Evolutionary conservation across 2,329 filamentous ascomycete species (phyloP).

Genomic region (Scopulariopsis brevicaulis): DNA sequence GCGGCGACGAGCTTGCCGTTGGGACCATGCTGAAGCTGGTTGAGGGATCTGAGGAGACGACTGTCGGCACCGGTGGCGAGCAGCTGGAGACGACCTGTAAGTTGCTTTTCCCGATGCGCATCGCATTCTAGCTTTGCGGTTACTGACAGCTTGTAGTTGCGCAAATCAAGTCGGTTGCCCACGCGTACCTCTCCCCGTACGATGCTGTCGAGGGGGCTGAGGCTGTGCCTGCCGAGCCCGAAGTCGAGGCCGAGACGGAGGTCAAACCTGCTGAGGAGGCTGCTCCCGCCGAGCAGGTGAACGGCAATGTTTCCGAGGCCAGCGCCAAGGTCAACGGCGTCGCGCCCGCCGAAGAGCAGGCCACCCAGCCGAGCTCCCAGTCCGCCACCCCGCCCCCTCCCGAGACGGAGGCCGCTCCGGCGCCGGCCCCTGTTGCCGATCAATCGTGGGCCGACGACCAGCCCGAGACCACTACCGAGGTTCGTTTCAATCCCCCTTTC

Average conservation of each 20-base stretch:
- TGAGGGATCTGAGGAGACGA: slow-evolving; percentile 56
- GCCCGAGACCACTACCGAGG: slow-evolving; percentile 37
- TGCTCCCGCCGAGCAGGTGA: slow-evolving; percentile 24
- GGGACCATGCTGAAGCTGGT: slow-evolving; percentile 67
- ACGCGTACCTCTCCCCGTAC: slow-evolving; percentile 37
- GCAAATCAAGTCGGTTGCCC: slow-evolving; percentile 29
- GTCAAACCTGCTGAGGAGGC: slow-evolving; percentile 18
- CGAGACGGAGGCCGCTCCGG: slow-evolving; percentile 55
- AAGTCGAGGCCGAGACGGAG: not conserved
- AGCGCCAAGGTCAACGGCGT: slow-evolving; percentile 26
- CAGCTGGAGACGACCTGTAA: slow-evolving; percentile 61
- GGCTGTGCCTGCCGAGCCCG: slow-evolving; percentile 6
- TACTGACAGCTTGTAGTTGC: slow-evolving; percentile 16
- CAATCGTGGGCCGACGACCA: slow-evolving; percentile 80
- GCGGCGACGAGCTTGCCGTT: slow-evolving; percentile 65
- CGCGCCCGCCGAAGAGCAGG: slow-evolving; percentile 33
- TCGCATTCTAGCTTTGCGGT: not conserved
- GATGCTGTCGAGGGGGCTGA: slow-evolving; percentile 16
- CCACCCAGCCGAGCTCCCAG: slow-evolving; percentile 16
- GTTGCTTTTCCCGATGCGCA: slow-evolving; percentile 16
- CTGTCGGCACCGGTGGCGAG: slow-evolving; percentile 53
- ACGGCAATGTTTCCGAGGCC: slow-evolving; percentile 28
- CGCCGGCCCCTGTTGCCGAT: slow-evolving; percentile 48
- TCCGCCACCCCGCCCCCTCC: slow-evolving; percentile 38
- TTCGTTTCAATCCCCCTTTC: slow-evolving; percentile 15